Evolutionary conservation across 345 rosid genomes (phyloP).

Genomic region (Gossypium bickii): DNA sequence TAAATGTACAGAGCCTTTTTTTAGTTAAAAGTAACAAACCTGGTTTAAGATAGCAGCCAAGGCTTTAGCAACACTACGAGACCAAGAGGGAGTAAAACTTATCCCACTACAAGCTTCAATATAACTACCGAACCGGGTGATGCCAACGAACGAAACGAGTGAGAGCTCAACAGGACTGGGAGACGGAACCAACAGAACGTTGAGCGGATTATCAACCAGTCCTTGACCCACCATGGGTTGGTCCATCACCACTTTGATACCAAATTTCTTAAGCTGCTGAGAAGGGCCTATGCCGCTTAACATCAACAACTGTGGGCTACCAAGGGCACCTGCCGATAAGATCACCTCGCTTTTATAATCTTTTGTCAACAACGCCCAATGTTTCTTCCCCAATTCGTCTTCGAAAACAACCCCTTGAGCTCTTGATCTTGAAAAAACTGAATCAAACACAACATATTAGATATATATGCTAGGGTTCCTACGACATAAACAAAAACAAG

Average conservation of each 20-base stretch:
- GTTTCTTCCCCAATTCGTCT: conserved; percentile 44
- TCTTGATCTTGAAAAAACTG: conserved; percentile 39
- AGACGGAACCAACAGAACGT: conserved; percentile 60
- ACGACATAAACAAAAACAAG: neutral
- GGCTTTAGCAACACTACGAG: conserved; percentile 27
- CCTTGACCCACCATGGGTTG: conserved; percentile 80
- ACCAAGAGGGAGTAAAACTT: conserved; percentile 42
- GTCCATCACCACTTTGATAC: conserved; percentile 47
- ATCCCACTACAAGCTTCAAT: conserved; percentile 73
- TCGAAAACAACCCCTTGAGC: conserved; percentile 64
- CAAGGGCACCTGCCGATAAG: conserved; percentile 69
- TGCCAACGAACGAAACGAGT: conserved; percentile 71
- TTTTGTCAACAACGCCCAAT: conserved; percentile 36
- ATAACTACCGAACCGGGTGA: conserved; percentile 47
- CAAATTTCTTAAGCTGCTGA: conserved; percentile 43
- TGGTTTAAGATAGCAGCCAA: conserved; percentile 33
- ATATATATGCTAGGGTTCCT: neutral
- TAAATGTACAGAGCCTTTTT: neutral
- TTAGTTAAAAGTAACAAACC: conserved; percentile 21
- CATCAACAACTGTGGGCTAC: conserved; percentile 86
- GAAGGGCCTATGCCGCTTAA: conserved; percentile 76
- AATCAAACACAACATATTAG: neutral
- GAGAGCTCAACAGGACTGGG: conserved; percentile 70
- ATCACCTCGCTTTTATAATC: conserved; percentile 52
- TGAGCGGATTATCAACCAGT: conserved; percentile 82